Percentiles rank a stretch among this genome's conserved stretches.
phyloP scores from a whole-genome alignment of 1,139 yeast genomes.

The Candida neerlandica region DNA sequence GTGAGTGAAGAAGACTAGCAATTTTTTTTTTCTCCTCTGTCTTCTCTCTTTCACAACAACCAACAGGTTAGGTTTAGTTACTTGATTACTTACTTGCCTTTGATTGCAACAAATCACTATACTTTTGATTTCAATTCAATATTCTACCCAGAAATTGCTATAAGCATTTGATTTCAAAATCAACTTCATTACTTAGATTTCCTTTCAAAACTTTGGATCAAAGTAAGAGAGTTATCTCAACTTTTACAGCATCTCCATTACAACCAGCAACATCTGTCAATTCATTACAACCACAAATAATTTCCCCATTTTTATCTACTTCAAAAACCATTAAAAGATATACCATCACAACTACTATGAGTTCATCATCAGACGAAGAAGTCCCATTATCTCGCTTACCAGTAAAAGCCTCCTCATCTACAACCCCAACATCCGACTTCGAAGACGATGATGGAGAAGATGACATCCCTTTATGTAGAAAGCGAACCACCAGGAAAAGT shows the following conservation, averaged over 20 bases:
- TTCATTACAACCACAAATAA: background rate
- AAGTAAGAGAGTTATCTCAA: background rate
- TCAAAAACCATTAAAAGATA: background rate
- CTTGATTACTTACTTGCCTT: background rate
- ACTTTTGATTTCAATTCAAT: background rate
- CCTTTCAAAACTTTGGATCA: background rate
- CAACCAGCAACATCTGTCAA: background rate
- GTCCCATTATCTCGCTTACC: constrained; percentile 15
- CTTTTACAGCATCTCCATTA: background rate
- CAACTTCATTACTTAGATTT: background rate
- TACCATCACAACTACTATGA: constrained; percentile 9
- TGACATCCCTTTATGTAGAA: constrained; percentile 14
- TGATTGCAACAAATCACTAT: background rate
- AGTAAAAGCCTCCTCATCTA: constrained; percentile 8
- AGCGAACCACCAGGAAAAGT: constrained; percentile 8
- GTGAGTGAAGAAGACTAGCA: too few species aligned
- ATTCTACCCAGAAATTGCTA: background rate
- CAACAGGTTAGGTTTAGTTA: background rate
- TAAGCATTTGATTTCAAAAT: background rate
- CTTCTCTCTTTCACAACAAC: background rate
- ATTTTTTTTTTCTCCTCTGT: background rate
- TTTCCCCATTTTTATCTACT: background rate
- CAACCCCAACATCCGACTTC: constrained; percentile 12
- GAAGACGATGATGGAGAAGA: constrained; percentile 17
- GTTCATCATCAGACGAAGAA: constrained; percentile 15